A percentile compares a stretch with the other conserved stretches of the same genome.
Conservation (phyloP, 2,329 filamentous ascomycete species). For the Verticillium zaregamsianum region DNA sequence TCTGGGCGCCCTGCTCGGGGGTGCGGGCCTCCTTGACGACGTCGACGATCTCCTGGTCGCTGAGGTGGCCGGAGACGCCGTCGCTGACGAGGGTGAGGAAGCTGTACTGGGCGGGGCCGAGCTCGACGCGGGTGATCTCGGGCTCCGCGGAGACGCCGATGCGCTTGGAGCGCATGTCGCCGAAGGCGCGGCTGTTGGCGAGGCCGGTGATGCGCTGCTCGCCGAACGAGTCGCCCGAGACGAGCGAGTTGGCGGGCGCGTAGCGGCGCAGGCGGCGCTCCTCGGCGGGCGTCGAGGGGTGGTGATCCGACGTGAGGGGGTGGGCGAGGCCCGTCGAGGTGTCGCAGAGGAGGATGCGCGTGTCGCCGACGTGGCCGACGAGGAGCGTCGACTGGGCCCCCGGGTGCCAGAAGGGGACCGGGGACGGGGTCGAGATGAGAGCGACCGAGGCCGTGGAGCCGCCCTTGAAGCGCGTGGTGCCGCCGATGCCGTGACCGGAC, state of each 20-base stretch:
- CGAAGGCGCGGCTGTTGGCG: conserved; percentile 91
- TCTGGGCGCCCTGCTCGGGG: conserved; percentile 76
- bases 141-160: conserved; percentile 94
- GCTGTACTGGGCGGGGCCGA: conserved; percentile 78
- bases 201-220: conserved; percentile 93
- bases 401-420: conserved; percentile 93
- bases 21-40: conserved; percentile 91
- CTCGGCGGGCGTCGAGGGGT: conserved; percentile 83
- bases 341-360: conserved; percentile 82
- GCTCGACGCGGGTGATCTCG: conserved; percentile 74
- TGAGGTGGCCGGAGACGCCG: conserved; percentile 79
- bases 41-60: conserved; percentile 94
- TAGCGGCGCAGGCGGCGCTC: conserved; percentile 79
- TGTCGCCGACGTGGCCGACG: conserved; percentile 90
- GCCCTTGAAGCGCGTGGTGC: conserved; percentile 77
- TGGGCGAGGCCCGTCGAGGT: conserved; percentile 76
- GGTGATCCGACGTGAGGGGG: conserved; percentile 85
- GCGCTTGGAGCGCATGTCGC: conserved; percentile 86
- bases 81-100: conserved; percentile 89
- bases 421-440: conserved; percentile 86
- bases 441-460: conserved; percentile 89
- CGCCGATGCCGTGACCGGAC: conserved; percentile 63
- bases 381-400: conserved; percentile 77
- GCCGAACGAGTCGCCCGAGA: conserved; percentile 87
- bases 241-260: conserved; percentile 69